Conservation (phyloP, 73 alveolate species). For the Stentor roeselii region DNA sequence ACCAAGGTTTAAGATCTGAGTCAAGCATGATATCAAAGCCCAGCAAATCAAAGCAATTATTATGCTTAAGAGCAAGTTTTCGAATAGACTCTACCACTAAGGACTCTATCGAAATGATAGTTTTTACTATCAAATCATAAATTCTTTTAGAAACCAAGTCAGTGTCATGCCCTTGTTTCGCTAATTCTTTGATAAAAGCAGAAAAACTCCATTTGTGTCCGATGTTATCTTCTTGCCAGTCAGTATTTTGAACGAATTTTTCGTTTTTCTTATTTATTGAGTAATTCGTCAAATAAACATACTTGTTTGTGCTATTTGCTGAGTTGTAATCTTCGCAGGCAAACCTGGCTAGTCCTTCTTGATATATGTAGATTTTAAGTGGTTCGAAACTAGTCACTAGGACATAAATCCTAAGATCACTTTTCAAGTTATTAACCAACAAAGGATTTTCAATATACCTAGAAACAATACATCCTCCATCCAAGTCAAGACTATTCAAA, state of each 20-base stretch:
- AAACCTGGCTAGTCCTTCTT: constrained; percentile 82
- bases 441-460: constrained; percentile 83
- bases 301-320: constrained; percentile 43
- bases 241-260: constrained; percentile 47
- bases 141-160: constrained; percentile 67
- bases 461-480: constrained; percentile 73
- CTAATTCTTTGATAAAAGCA: constrained; percentile 46
- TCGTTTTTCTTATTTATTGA: constrained; percentile 52
- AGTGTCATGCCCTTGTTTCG: constrained; percentile 54
- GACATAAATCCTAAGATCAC: constrained; percentile 86
- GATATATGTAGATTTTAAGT: constrained; percentile 69
- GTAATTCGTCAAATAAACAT: constrained; percentile 55
- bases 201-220: constrained; percentile 59
- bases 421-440: constrained; percentile 76
- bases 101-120: constrained; percentile 60
- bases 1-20: constrained; percentile 82
- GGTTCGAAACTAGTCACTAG: constrained; percentile 80
- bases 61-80: constrained; percentile 49
- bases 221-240: constrained; percentile 40
- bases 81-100: constrained; percentile 46
- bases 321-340: constrained; percentile 47
- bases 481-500: constrained; percentile 56
- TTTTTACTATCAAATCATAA: constrained; percentile 70
- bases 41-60: constrained; percentile 80
- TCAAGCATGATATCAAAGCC: constrained; percentile 80